Base-by-base conservation (phyloP, 2,329 filamentous ascomycete genomes). In the Fusarium nurragi region DNA sequence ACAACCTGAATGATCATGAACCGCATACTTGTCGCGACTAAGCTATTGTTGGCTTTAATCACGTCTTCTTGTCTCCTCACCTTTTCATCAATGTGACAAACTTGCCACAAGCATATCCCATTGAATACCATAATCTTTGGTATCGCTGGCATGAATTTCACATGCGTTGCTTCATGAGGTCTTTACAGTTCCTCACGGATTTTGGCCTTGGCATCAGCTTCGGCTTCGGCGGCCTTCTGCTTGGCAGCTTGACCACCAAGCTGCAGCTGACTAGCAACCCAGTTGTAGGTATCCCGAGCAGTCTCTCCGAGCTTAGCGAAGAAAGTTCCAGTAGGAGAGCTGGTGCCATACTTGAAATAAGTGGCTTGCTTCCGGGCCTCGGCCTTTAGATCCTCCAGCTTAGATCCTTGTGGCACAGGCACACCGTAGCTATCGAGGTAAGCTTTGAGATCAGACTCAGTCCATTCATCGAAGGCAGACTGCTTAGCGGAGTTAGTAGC, bases 361-460 rank as follows among this genome's bases (percentile, higher is more conserved):
- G 89, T 91, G 21, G 86, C 84, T 70, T 93, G 89, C 75, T 88
- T 89, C 67, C 90, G 88, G 16, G 90, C 91, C 58, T 87, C 81
- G 10, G 90, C 90, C 60, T 87, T 86, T 19, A 94, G 81, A 73
- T 93, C 84, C 59, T 94, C 90, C 54, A 88, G 70, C 55, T 81
- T 89, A 18, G 87, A 88, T 7, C 88, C 88, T 74, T 92, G 89
- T 39, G 88, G 89, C 37, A 85, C 82, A 6, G 81, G 77, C 37
- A 94, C 80, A 34, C 92, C 92, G 65, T 93, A 94, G 62, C 87
- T 90, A 74, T 94, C 91, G 8, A 94, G 85, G 72, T 94, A 94
- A 2, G 86, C 80, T 82, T 94, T 94, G 62, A 95, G 81, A 23
- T 94, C 90, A 41, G 84, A 85, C 70, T 87, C 84, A 54, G 84